These are phyloP conservation scores for Alternaria atra DNA, from an alignment of 2,329 filamentous ascomycete species.

Conservation along the genomic window DNA sequence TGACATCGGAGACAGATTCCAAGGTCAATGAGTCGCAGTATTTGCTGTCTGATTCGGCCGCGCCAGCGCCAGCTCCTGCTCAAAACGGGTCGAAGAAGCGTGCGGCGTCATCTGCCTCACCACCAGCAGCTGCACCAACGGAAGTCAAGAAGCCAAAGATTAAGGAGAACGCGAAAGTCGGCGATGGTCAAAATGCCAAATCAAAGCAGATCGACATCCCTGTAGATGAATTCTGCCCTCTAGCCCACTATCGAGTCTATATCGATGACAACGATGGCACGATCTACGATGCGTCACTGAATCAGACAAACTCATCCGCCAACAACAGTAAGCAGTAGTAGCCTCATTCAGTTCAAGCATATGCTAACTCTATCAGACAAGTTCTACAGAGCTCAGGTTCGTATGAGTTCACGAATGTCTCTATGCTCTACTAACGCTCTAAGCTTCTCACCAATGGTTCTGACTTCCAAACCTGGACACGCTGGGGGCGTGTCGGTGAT, in stretches of 20 bases:
- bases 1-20: slow-evolving; percentile 14
- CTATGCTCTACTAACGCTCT: background rate
- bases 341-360: background rate
- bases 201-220: slow-evolving; percentile 55
- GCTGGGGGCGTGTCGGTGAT: slow-evolving; percentile 80
- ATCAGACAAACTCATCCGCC: slow-evolving; percentile 74
- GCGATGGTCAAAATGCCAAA: slow-evolving; percentile 57
- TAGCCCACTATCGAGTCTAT: slow-evolving; percentile 62
- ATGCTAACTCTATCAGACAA: slow-evolving; percentile 62
- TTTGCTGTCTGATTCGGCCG: slow-evolving; percentile 35
- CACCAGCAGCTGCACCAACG: slow-evolving; percentile 28
- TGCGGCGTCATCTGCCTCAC: slow-evolving; percentile 33
- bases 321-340: slow-evolving; percentile 66
- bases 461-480: slow-evolving; percentile 72
- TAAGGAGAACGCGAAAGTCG: slow-evolving; percentile 47
- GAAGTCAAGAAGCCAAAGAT: slow-evolving; percentile 36
- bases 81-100: slow-evolving; percentile 44
- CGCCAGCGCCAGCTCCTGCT: slow-evolving; percentile 10
- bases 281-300: slow-evolving; percentile 82
- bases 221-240: slow-evolving; percentile 57
- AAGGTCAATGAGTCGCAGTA: slow-evolving; percentile 54
- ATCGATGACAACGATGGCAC: slow-evolving; percentile 70
- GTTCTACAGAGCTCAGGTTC: slow-evolving; percentile 77
- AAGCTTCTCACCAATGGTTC: slow-evolving; percentile 17
- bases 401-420: background rate